Conservation (phyloP, 176 grass and related monocot genomes). For the Musa itinerans region DNA sequence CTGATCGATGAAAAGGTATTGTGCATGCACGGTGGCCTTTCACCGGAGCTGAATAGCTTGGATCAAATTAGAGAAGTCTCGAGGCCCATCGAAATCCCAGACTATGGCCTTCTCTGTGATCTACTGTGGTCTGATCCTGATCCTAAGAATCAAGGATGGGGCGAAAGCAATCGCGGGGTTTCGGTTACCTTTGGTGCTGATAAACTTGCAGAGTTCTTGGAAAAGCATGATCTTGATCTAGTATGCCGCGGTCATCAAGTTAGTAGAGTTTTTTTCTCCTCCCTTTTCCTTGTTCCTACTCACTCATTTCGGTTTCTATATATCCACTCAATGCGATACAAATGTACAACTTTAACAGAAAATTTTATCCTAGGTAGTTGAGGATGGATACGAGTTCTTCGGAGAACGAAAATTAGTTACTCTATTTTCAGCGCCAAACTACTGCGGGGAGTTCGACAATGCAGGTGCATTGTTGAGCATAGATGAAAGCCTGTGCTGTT, state of each 20-base stretch:
- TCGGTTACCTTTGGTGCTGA: constrained; percentile 1
- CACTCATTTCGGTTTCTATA: too few species aligned
- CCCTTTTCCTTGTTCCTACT: not conserved
- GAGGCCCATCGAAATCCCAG: constrained; percentile 6
- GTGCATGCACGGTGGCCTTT: constrained; percentile 16
- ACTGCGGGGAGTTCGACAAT: constrained; percentile 10
- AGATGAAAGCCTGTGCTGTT: constrained; percentile 2
- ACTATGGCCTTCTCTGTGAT: constrained; percentile 15
- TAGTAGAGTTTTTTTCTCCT: not conserved
- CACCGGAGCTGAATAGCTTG: not conserved
- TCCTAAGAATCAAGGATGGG: not conserved
- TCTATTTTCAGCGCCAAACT: constrained; percentile 11
- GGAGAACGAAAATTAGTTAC: constrained; percentile 9
- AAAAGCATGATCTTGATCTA: constrained; percentile 9
- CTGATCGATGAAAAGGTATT: constrained; percentile 3
- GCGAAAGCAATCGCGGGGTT: not conserved
- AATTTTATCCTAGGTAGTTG: not conserved
- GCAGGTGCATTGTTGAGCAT: constrained; percentile 11
- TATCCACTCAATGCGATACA: not conserved
- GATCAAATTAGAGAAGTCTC: not conserved
- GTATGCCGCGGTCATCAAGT: constrained; percentile 11
- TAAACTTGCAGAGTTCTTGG: constrained; percentile 10
- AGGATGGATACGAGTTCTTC: constrained; percentile 11
- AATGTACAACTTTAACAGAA: not conserved
- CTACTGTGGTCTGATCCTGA: constrained; percentile 11